phyloP scores from a whole-genome alignment of 768 basidiomycete species.

The Cyclocybe cylindracea region DNA sequence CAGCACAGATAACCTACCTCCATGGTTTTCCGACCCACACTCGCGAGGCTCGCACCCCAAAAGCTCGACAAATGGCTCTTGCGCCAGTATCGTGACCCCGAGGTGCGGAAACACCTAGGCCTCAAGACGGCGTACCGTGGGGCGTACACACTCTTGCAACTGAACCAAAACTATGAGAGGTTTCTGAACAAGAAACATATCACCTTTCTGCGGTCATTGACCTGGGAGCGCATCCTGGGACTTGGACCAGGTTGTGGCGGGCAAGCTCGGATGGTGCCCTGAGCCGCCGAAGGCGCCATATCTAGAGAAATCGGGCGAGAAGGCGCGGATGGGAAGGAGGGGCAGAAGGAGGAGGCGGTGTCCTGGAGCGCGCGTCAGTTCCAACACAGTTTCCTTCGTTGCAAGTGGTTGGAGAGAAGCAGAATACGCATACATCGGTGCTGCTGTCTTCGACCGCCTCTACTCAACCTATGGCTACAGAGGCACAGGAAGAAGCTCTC shows the following conservation, averaged over 20 bases:
- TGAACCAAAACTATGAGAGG: conserved; percentile 56
- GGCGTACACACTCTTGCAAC: conserved; percentile 89
- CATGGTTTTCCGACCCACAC: conserved; percentile 18
- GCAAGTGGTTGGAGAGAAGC: neutral
- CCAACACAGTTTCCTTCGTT: conserved; percentile 25
- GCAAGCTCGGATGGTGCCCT: conserved; percentile 54
- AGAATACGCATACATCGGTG: too few relatives aligned
- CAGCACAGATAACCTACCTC: conserved; percentile 2
- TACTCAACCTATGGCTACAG: too few relatives aligned
- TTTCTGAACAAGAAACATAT: conserved; percentile 58
- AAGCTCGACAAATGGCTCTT: conserved; percentile 65
- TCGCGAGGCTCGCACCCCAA: conserved; percentile 17
- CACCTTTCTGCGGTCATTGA: conserved; percentile 74
- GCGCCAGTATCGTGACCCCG: conserved; percentile 72
- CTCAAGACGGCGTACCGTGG: conserved; percentile 63
- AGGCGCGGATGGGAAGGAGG: too few relatives aligned
- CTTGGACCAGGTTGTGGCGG: conserved; percentile 87
- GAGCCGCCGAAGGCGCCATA: neutral
- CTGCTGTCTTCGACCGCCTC: too few relatives aligned
- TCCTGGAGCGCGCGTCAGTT: conserved; percentile 1
- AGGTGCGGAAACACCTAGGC: conserved; percentile 53
- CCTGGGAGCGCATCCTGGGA: conserved; percentile 90
- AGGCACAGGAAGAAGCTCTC: too few relatives aligned
- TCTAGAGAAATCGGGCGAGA: too few relatives aligned
- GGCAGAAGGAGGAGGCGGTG: neutral